Conservation (phyloP, 225 moss, liverwort and hornwort genomes). For the Polytrichum commune region DNA sequence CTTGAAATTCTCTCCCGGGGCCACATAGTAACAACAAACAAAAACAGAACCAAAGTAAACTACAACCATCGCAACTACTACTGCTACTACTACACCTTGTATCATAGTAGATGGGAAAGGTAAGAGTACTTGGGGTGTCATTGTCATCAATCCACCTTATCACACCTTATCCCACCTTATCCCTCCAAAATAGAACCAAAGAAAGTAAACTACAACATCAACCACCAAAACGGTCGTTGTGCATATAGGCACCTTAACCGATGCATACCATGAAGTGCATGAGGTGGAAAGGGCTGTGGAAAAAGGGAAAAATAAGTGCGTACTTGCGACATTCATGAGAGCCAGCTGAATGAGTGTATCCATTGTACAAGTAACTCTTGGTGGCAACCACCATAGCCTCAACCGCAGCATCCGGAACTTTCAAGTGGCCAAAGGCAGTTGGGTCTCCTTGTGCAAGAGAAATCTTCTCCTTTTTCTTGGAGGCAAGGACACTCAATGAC, state of each 20-base stretch:
- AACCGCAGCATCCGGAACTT: slow-evolving; percentile 62
- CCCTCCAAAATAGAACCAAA: too few relatives aligned
- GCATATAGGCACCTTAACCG: not conserved
- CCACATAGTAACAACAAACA: too few relatives aligned
- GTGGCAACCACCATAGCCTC: slow-evolving; percentile 67
- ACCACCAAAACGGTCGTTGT: too few relatives aligned
- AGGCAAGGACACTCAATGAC: slow-evolving; percentile 29
- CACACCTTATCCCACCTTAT: too few relatives aligned
- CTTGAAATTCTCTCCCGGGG: too few relatives aligned
- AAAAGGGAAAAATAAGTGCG: not conserved
- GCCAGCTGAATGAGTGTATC: slow-evolving; percentile 71
- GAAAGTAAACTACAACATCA: too few relatives aligned
- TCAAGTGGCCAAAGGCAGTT: slow-evolving; percentile 76
- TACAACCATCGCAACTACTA: too few relatives aligned
- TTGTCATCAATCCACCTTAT: too few relatives aligned
- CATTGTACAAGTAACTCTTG: slow-evolving; percentile 58
- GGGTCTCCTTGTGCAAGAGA: slow-evolving; percentile 90
- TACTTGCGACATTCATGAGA: slow-evolving; percentile 75
- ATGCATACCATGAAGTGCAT: not conserved
- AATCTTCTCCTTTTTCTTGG: slow-evolving; percentile 60
- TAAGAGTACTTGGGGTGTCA: too few relatives aligned
- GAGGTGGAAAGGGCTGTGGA: not conserved
- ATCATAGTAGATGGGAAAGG: too few relatives aligned
- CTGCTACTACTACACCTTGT: too few relatives aligned
- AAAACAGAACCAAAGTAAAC: too few relatives aligned